These are phyloP conservation scores for Mrakia hoshinonis DNA, from an alignment of 768 basidiomycete genomes.

Conservation along the genomic window DNA sequence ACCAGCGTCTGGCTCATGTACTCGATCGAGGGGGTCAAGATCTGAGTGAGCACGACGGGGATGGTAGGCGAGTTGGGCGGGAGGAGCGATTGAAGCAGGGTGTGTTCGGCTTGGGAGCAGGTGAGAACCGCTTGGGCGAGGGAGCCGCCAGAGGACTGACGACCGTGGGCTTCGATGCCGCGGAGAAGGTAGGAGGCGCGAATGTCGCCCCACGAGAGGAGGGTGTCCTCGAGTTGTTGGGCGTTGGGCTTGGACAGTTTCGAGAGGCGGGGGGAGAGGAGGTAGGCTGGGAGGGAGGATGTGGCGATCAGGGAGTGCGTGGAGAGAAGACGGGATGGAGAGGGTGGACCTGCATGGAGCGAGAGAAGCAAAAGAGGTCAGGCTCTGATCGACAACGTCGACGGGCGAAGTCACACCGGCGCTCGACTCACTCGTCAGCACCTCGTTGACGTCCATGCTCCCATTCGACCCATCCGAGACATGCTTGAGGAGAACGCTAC, in stretches of 20 bases:
- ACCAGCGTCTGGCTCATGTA: neutral
- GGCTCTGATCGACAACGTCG: neutral
- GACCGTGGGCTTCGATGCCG: neutral
- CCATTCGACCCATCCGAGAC: neutral
- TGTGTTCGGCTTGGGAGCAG: neutral
- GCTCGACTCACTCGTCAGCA: neutral
- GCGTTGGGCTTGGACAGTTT: neutral
- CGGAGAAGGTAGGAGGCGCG: too few relatives aligned
- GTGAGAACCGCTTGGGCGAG: neutral
- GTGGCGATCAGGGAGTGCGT: neutral
- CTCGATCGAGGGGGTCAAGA: constrained; percentile 14
- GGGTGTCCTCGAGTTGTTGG: neutral
- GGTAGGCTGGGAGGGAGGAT: constrained; percentile 3
- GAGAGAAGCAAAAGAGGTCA: neutral
- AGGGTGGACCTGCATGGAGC: neutral
- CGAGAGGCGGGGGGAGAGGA: constrained; percentile 4
- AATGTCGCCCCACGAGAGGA: neutral
- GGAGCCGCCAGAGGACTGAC: too few relatives aligned
- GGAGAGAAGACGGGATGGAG: too few relatives aligned
- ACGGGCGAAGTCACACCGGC: neutral
- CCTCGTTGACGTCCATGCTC: neutral
- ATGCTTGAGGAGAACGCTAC: neutral
- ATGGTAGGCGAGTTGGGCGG: neutral
- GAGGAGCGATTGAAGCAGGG: constrained; percentile 15
- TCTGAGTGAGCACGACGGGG: neutral